A percentile compares a stretch with the other conserved stretches of the same genome.
phyloP scores from a whole-genome alignment of 2,329 filamentous ascomycete genomes.

The Laburnicola sp. region DNA sequence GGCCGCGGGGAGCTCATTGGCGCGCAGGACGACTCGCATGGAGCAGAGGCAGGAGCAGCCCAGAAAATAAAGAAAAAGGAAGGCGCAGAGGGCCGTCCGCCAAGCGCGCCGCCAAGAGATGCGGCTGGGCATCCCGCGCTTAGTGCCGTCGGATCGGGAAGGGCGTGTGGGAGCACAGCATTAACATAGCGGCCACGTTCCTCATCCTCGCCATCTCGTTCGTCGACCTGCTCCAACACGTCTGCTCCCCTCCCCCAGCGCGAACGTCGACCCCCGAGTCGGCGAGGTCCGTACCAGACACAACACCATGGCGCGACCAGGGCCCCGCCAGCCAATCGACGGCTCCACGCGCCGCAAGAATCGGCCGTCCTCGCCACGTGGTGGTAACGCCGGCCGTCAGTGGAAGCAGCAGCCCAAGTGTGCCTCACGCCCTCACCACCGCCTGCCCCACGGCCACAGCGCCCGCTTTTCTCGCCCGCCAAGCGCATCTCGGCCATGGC shows the following conservation, averaged over 20 bases:
- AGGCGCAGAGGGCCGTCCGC: too few relatives aligned
- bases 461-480: neutral
- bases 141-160: too few relatives aligned
- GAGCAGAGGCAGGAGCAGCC: too few relatives aligned
- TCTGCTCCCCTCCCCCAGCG: neutral
- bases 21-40: too few relatives aligned
- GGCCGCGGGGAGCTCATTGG: too few relatives aligned
- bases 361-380: too few relatives aligned
- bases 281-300: neutral
- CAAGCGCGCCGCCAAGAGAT: too few relatives aligned
- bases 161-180: neutral
- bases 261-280: too few relatives aligned
- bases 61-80: too few relatives aligned
- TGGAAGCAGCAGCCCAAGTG: too few relatives aligned
- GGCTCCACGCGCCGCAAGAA: neutral
- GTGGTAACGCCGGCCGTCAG: too few relatives aligned
- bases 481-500: neutral
- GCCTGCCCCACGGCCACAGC: neutral
- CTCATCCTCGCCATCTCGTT: neutral
- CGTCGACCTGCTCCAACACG: neutral
- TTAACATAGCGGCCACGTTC: neutral
- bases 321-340: neutral
- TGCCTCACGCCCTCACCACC: too few relatives aligned
- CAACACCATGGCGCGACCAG: neutral
- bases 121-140: slow-evolving; percentile 1